Base-by-base conservation (phyloP, 2,329 filamentous ascomycete species). In the Raffaelea albimanens region DNA sequence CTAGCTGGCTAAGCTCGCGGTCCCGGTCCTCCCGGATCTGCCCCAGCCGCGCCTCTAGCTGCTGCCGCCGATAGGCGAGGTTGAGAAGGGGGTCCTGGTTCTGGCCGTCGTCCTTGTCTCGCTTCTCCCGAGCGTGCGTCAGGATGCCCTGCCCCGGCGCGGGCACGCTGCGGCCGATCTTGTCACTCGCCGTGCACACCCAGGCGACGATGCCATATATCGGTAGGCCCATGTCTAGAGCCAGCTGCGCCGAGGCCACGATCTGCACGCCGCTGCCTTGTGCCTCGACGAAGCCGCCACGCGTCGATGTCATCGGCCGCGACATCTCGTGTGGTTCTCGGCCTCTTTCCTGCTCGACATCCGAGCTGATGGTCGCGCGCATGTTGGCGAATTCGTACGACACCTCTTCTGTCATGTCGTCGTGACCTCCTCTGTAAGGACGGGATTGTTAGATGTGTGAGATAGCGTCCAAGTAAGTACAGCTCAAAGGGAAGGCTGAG, bases 311-410 rank as follows among this genome's bases (percentile, higher is more conserved):
- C 5, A 90, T 94, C 5, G 93, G 93, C 52, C 93, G 85, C 29
- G 94, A 98, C 93, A 98, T 98, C 69, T 98, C 93, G 67, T 83
- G 81, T 13, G 93, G 91, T 44, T 91, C 97, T 56, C 93, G 87
- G 42, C 93, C 93, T 61, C 96, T 91, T 10, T 83, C 88, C 58
- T 98, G 87, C 66, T 98, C 94, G 57, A 97, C 90, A 52, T 96
- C 85, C 22, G 91, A 90, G 63, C 97, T 98, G 78, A 89, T 96
- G 48, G 93, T 98, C 50, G 93, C 93, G 71, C 95, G 95, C 93
- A 98, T 98, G 75, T 98, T 98, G 74, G 93, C 93, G 65, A 98
- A 98, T 68, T 98, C 93, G 62, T 96, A 98, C 1, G 93, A 98
- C 45, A 93, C 94, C 70, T 98, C 93, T 70, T 98, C 93, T 61